These are phyloP conservation scores for Penicillium ochrochloron DNA, from an alignment of 495 filamentous ascomycete species.

Conservation along the genomic window DNA sequence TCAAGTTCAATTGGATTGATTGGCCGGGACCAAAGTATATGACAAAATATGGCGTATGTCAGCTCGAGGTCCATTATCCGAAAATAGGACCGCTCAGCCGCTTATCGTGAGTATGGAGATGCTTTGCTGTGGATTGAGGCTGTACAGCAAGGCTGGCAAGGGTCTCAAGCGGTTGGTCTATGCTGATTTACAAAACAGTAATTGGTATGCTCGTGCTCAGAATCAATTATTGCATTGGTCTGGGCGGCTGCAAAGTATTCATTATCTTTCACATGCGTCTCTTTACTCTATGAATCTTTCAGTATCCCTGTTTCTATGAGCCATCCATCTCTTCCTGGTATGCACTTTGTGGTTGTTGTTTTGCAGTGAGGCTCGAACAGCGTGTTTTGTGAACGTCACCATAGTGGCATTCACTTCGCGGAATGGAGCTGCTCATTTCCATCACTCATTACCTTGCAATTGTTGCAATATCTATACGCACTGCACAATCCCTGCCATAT, in stretches of 20 bases:
- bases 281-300: slow-evolving; percentile 12
- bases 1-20: neutral
- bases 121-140: slow-evolving; percentile 15
- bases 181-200: slow-evolving; percentile 18
- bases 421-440: slow-evolving; percentile 19
- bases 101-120: slow-evolving; percentile 11
- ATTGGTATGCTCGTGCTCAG: slow-evolving; percentile 10
- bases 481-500: slow-evolving; percentile 25
- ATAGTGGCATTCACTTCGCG: slow-evolving; percentile 22
- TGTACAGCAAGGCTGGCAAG: slow-evolving; percentile 18
- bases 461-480: slow-evolving; percentile 20
- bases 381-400: slow-evolving; percentile 17
- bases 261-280: slow-evolving; percentile 19
- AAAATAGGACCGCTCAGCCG: slow-evolving; percentile 13
- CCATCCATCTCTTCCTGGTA: slow-evolving; percentile 14
- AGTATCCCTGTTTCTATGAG: slow-evolving; percentile 13
- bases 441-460: slow-evolving; percentile 19
- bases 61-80: slow-evolving; percentile 11
- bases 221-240: slow-evolving; percentile 16
- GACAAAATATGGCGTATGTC: neutral
- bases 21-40: neutral
- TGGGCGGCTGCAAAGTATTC: slow-evolving; percentile 10
- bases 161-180: slow-evolving; percentile 16
- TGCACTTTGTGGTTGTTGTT: slow-evolving; percentile 13
- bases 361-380: slow-evolving; percentile 19